Conservation (phyloP, 768 basidiomycete species). For the Nidularia pulvinata region DNA sequence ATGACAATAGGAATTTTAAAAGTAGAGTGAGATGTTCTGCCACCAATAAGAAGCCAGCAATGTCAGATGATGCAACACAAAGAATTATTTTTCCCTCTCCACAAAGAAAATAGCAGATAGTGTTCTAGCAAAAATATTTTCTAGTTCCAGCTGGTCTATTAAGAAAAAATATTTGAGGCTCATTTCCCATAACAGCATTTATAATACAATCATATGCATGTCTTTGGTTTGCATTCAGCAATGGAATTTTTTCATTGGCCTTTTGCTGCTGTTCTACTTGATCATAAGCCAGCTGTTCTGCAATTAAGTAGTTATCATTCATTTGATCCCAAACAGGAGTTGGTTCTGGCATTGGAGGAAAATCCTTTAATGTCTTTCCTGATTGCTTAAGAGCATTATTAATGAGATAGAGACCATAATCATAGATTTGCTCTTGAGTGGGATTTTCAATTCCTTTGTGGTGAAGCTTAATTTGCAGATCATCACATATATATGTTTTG, state of each 20-base stretch:
- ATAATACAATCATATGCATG: conserved; percentile 21
- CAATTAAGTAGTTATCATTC: conserved; percentile 22
- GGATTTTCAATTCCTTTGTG: conserved; percentile 9
- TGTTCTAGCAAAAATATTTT: conserved; percentile 42
- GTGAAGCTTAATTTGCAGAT: conserved; percentile 8
- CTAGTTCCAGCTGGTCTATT: conserved; percentile 40
- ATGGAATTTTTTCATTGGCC: background rate
- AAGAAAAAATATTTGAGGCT: conserved; percentile 30
- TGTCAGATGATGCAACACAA: conserved; percentile 49
- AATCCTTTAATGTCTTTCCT: conserved; percentile 17
- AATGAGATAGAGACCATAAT: conserved; percentile 9
- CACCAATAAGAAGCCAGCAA: conserved; percentile 39
- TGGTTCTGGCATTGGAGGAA: conserved; percentile 24
- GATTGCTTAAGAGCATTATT: conserved; percentile 18
- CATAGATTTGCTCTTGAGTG: conserved; percentile 20
- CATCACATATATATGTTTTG: too few relatives aligned
- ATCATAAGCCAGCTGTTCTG: conserved; percentile 27
- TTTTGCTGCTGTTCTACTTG: background rate
- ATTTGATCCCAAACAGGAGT: too few relatives aligned
- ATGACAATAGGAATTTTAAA: conserved; percentile 45
- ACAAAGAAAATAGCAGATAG: conserved; percentile 23
- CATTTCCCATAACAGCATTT: conserved; percentile 12
- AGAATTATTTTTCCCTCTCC: conserved; percentile 28
- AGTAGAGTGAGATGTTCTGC: conserved; percentile 42
- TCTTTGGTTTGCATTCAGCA: conserved; percentile 22